Percentiles rank a stretch among this genome's conserved stretches.
phyloP scores from a whole-genome alignment of 2,329 filamentous ascomycete species.

The Botryotinia calthae region DNA sequence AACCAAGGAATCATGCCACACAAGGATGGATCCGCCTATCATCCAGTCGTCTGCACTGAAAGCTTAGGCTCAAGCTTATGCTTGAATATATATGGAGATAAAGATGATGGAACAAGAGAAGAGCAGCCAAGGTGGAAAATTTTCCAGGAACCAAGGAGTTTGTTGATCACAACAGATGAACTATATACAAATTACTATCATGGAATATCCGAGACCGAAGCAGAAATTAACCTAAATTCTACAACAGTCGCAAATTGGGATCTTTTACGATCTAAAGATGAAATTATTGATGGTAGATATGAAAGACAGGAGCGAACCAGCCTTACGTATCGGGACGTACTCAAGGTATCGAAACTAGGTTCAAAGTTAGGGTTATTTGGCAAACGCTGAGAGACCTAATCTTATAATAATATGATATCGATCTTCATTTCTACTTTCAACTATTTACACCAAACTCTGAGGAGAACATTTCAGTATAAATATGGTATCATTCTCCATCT shows the following conservation, averaged over 20 bases:
- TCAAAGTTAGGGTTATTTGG: constrained; percentile 55
- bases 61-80: constrained; percentile 77
- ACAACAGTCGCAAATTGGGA: constrained; percentile 70
- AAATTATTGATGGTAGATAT: constrained; percentile 52
- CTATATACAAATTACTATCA: constrained; percentile 73
- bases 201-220: constrained; percentile 65
- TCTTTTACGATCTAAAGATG: constrained; percentile 53
- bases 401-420: not conserved
- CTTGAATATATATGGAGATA: constrained; percentile 70
- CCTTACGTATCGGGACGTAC: constrained; percentile 81
- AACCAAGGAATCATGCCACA: constrained; percentile 97
- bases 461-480: constrained; percentile 49
- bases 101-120: constrained; percentile 57
- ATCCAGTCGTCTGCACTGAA: constrained; percentile 85
- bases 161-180: constrained; percentile 67
- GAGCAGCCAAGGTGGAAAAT: constrained; percentile 55
- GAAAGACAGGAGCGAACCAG: constrained; percentile 63
- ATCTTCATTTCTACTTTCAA: not conserved
- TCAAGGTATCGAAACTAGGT: constrained; percentile 74
- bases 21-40: constrained; percentile 87
- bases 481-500: constrained; percentile 77
- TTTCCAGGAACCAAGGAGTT: constrained; percentile 79
- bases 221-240: constrained; percentile 63
- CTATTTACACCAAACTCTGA: not conserved
- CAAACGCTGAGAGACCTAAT: constrained; percentile 28